These are phyloP conservation scores for Plasmodium relictum DNA, from an alignment of 169 alveolate genomes.

Conservation along the genomic window DNA sequence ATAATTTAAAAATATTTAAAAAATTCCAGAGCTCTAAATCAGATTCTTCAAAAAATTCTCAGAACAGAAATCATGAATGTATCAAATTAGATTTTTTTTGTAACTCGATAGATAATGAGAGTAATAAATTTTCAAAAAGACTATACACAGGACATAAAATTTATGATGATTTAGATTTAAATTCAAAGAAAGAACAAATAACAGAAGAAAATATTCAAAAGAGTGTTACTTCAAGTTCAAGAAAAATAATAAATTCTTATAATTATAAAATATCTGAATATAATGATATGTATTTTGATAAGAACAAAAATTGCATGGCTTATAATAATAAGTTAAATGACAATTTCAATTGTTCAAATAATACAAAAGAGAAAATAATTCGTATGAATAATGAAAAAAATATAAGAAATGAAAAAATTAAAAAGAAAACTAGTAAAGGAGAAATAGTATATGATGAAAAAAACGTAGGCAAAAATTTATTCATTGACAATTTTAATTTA, in stretches of 20 bases:
- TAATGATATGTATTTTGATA: conserved; percentile 9
- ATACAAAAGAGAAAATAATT: neutral
- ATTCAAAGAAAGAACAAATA: conserved; percentile 1
- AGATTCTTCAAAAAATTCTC: no score
- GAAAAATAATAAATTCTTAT: conserved; percentile 11
- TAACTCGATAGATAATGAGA: no score
- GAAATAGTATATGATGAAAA: conserved; percentile 5
- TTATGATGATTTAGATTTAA: no score
- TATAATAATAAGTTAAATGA: neutral
- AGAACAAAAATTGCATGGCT: neutral
- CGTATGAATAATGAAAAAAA: neutral
- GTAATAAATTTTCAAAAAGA: no score
- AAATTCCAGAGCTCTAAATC: no score
- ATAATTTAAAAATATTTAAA: neutral
- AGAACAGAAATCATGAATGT: no score
- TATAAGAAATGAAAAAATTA: neutral
- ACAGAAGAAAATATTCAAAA: conserved; percentile 22
- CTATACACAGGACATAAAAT: no score
- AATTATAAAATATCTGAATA: neutral
- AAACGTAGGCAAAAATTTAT: conserved; percentile 7
- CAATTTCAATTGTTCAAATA: no score
- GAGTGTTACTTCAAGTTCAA: conserved; percentile 8
- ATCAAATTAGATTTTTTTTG: no score
- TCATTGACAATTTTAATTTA: neutral
- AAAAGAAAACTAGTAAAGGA: neutral